These are phyloP conservation scores for Suillus lakei DNA, from an alignment of 768 basidiomycete genomes.

Conservation along the genomic window DNA sequence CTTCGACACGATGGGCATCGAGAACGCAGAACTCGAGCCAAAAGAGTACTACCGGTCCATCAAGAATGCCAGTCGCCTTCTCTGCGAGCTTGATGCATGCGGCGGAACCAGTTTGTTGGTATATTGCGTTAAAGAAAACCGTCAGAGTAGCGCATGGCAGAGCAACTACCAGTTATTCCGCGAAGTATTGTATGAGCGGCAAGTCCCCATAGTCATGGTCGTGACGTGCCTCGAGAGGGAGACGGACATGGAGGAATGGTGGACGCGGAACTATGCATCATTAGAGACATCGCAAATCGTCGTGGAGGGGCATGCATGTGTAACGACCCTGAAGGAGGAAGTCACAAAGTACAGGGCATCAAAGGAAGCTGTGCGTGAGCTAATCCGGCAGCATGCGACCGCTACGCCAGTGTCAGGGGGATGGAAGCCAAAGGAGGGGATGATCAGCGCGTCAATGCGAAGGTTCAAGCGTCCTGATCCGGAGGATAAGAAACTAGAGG, in stretches of 20 bases:
- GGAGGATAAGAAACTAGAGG: neutral
- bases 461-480: neutral
- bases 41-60: conserved; percentile 31
- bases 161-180: conserved; percentile 46
- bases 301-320: conserved; percentile 43
- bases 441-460: neutral
- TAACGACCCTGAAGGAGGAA: conserved; percentile 40
- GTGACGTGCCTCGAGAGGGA: conserved; percentile 47
- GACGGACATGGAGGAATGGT: conserved; percentile 40
- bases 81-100: conserved; percentile 25
- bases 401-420: neutral
- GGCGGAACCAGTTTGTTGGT: conserved; percentile 39
- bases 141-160: conserved; percentile 33
- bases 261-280: conserved; percentile 30
- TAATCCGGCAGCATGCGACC: conserved; percentile 4
- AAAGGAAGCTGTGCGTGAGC: conserved; percentile 25
- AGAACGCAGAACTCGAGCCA: conserved; percentile 34
- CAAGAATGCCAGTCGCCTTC: conserved; percentile 32
- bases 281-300: conserved; percentile 32
- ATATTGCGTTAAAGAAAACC: conserved; percentile 41
- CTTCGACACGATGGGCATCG: conserved; percentile 37
- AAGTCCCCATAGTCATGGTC: conserved; percentile 45
- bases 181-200: conserved; percentile 41
- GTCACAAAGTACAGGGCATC: conserved; percentile 41
- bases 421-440: neutral